phyloP scores from a whole-genome alignment of 176 grass and related monocot genomes.

The Raddia distichophylla region DNA sequence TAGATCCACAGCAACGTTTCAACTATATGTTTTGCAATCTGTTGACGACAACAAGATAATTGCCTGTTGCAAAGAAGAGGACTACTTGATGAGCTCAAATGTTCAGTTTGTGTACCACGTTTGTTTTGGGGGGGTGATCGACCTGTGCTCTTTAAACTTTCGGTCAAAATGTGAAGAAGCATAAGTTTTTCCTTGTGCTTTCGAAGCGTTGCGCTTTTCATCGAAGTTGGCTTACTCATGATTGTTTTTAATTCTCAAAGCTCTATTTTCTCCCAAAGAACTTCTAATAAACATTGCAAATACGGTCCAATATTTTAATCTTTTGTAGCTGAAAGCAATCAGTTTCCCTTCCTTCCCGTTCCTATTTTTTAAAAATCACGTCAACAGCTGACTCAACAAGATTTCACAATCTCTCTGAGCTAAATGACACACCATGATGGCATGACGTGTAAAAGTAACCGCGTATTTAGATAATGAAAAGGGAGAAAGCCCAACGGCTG shows the following conservation, averaged over 20 bases:
- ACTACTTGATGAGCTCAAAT: conserved; percentile 32
- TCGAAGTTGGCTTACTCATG: neutral
- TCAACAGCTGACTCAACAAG: neutral
- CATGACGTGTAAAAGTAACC: neutral
- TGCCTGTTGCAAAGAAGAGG: conserved; percentile 44
- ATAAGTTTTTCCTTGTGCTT: neutral
- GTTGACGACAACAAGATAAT: conserved; percentile 8
- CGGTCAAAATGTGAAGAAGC: neutral
- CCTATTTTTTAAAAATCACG: neutral
- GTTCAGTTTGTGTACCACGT: conserved; percentile 6
- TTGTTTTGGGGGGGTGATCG: conserved; percentile 2
- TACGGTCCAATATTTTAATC: neutral
- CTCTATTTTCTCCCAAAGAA: neutral
- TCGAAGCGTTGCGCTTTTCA: neutral
- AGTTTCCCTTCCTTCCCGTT: neutral
- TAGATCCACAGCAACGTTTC: conserved; percentile 9
- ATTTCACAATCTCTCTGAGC: neutral
- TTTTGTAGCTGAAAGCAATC: neutral
- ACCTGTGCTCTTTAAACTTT: neutral
- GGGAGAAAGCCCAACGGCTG: neutral
- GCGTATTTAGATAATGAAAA: neutral
- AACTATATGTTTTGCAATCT: conserved; percentile 36
- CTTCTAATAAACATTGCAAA: neutral
- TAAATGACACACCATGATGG: neutral
- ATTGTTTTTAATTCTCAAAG: neutral